Conservation (phyloP, 2,329 filamentous ascomycete species). For the Aphanocladium album region DNA sequence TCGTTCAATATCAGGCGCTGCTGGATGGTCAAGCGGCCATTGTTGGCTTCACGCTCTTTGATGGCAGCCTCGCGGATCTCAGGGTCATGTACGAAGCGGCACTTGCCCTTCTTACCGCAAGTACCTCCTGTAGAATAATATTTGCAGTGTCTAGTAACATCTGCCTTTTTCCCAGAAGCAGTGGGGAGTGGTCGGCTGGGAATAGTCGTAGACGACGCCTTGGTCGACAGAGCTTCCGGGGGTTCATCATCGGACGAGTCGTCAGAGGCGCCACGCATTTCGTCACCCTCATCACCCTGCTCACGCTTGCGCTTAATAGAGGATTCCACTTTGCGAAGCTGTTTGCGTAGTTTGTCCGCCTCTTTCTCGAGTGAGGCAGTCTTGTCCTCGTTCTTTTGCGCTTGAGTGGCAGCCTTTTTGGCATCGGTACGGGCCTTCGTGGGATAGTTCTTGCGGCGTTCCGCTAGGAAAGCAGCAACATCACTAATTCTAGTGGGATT, state of each 20-base stretch:
- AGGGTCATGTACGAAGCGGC: constrained; percentile 64
- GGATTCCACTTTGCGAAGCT: constrained; percentile 66
- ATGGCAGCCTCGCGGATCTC: constrained; percentile 59
- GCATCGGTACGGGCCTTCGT: constrained; percentile 66
- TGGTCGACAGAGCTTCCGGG: constrained; percentile 50
- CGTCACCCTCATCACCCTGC: constrained; percentile 61
- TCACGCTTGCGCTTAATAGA: constrained; percentile 65
- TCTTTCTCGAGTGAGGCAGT: constrained; percentile 54
- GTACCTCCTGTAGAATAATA: constrained; percentile 65
- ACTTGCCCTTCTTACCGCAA: constrained; percentile 71
- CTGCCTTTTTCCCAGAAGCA: constrained; percentile 51
- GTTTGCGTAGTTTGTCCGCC: constrained; percentile 57
- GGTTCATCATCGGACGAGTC: constrained; percentile 53
- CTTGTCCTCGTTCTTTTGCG: constrained; percentile 52
- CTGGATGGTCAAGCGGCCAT: constrained; percentile 60
- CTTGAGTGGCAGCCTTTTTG: constrained; percentile 49
- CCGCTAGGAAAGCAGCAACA: constrained; percentile 72
- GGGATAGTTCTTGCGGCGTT: constrained; percentile 75
- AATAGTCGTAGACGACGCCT: constrained; percentile 23
- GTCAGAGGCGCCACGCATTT: constrained; percentile 52
- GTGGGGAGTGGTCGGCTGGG: constrained; percentile 32
- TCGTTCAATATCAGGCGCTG: constrained; percentile 63
- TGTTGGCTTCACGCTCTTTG: constrained; percentile 59
- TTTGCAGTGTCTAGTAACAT: constrained; percentile 63
- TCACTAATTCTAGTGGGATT: constrained; percentile 53